Conservation (phyloP, 2,329 filamentous ascomycete genomes). For the Fusarium sp. region DNA sequence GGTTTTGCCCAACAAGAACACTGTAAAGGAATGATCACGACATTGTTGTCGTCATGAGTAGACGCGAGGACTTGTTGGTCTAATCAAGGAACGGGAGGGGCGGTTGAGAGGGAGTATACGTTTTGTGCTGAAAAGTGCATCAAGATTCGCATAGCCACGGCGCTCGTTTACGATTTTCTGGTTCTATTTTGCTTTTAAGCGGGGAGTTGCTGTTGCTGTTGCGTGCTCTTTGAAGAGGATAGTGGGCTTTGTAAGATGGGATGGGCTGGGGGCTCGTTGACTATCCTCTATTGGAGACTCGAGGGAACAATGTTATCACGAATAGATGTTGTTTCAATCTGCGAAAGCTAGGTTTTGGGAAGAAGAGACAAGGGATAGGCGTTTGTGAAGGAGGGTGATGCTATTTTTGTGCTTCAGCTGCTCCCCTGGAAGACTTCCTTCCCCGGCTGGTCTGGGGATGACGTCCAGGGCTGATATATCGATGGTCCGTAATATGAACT, state of each 20-base stretch:
- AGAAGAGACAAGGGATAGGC: background rate
- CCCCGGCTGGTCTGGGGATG: constrained; percentile 9
- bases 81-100: background rate
- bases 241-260: constrained; percentile 7
- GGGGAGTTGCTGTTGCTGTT: constrained; percentile 27
- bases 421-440: background rate
- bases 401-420: background rate
- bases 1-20: background rate
- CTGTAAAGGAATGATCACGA: constrained; percentile 9
- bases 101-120: constrained; percentile 8
- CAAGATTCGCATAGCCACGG: constrained; percentile 40
- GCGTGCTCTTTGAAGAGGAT: constrained; percentile 11
- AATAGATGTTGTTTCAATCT: constrained; percentile 6
- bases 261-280: background rate
- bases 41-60: constrained; percentile 16
- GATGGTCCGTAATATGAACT: constrained; percentile 8
- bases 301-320: background rate
- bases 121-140: constrained; percentile 23
- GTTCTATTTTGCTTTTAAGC: constrained; percentile 30
- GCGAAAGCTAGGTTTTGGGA: constrained; percentile 7
- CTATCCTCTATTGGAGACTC: background rate
- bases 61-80: constrained; percentile 1
- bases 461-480: constrained; percentile 1
- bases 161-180: constrained; percentile 39
- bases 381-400: constrained; percentile 8